Evolutionary conservation across 1,284 basidiomycete species (phyloP).

Genomic region (Abortiporus biennis): DNA sequence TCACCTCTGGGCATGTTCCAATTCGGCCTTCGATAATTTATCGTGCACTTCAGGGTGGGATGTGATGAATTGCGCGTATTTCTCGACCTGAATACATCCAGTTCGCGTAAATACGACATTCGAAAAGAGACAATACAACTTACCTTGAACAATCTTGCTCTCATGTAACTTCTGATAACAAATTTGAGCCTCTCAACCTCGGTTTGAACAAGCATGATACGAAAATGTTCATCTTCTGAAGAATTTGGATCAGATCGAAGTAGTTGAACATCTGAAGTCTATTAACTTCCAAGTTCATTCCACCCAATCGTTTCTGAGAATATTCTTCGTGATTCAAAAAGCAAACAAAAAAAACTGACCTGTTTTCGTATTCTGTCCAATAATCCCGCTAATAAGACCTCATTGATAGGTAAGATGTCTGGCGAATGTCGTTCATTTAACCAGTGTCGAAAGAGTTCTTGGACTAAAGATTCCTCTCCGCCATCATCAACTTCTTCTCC

Average conservation of each 20-base stretch:
- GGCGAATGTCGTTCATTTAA: conserved; percentile 82
- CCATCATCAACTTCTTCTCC: conserved; percentile 4
- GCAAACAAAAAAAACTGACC: conserved; percentile 40
- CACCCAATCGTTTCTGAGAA: conserved; percentile 11
- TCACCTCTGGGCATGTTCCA: conserved; percentile 70
- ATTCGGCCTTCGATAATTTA: conserved; percentile 72
- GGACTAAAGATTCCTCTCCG: conserved; percentile 39
- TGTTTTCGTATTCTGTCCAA: conserved; percentile 84
- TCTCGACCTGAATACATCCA: conserved; percentile 68
- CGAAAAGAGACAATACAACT: conserved; percentile 14
- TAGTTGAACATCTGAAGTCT: conserved; percentile 41
- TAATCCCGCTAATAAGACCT: conserved; percentile 63
- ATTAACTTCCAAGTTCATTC: conserved; percentile 12
- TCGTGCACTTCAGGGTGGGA: conserved; percentile 62
- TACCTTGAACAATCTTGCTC: conserved; percentile 84
- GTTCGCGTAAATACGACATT: neutral
- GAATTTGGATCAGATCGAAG: conserved; percentile 74
- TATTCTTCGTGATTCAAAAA: conserved; percentile 1
- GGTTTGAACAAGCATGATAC: conserved; percentile 86
- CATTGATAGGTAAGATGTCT: conserved; percentile 73
- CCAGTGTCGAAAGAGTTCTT: conserved; percentile 74
- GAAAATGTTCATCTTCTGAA: conserved; percentile 86
- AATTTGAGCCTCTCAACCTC: conserved; percentile 92
- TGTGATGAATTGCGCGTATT: conserved; percentile 74
- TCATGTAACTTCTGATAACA: conserved; percentile 79